Base-by-base conservation (phyloP, 208 protist species). In the Leishmania turanica region DNA sequence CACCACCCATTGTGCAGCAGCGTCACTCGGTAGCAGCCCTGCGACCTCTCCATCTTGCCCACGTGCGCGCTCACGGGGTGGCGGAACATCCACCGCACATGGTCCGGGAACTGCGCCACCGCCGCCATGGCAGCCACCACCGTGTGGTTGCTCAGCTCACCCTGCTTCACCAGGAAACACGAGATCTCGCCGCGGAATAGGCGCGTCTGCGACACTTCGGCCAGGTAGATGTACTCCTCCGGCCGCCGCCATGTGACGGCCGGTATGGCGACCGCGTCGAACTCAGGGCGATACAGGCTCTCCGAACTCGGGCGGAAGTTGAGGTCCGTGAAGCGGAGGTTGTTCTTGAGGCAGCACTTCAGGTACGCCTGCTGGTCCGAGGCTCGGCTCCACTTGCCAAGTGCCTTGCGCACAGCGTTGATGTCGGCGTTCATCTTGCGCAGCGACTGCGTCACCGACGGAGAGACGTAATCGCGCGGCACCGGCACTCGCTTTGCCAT, bases 1-100 rank as follows among this genome's bases (percentile, higher is more conserved):
- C 95, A 98, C 93, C 93, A 96, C 31, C 93, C 95, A 81, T 91
- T 90, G 58, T 95, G 88, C 79, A 88, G 87, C 21, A 98, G 81
- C 7, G 77, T 88, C 37, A 98, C 93, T 37, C 89, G 87, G 80
- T 94, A 96, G 21, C 88, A 91, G 24, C 92, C 91, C 24, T 86
- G 65, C 0, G 80, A 77, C 9, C 84, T 81, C 83, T 97, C 94
- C 69, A 89, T 73, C 56, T 81, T 73, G 56, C 81, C 87, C 6
- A 82, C 31, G 45, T 73, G 75, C 37, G 84, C 69, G 70, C 86
- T 88, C 21, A 89, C 70, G 11, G 93, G 93, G 70, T 96, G 91
- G 65, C 83, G 86, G 74, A 96, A 94, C 78, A 96, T 78, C 76
- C 74, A 88, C 34, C 79, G 77, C 40, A 96, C 83, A 72, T 87